phyloP scores from a whole-genome alignment of 139 green algal species.

The Chlamydomonas sphaeroides region DNA sequence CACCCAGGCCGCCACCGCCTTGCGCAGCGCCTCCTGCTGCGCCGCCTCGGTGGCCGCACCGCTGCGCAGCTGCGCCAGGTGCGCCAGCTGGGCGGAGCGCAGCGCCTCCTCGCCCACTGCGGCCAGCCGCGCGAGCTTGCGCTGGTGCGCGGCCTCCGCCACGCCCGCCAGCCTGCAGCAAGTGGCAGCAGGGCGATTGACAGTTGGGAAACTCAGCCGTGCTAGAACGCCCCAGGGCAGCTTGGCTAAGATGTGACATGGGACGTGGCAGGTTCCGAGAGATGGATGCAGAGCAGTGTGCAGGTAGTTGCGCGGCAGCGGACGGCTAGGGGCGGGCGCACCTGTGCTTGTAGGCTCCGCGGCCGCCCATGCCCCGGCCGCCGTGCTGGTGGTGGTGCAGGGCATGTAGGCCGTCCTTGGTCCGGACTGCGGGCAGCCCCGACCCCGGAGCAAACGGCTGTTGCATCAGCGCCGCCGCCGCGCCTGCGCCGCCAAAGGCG shows the following conservation, averaged over 20 bases:
- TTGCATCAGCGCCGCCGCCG: background rate
- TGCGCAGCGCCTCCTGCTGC: constrained; percentile 27
- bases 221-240: no score
- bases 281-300: no score
- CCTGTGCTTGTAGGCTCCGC: constrained; percentile 29
- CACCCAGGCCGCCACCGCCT: constrained; percentile 34
- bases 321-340: background rate
- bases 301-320: no score
- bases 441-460: background rate
- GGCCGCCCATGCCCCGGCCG: background rate
- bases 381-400: background rate
- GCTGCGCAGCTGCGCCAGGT: constrained; percentile 26
- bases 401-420: background rate
- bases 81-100: constrained; percentile 32
- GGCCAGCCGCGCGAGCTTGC: constrained; percentile 37
- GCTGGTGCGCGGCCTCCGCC: constrained; percentile 33
- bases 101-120: constrained; percentile 47
- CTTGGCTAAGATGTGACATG: no score
- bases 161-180: constrained; percentile 47
- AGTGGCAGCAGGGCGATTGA: no score
- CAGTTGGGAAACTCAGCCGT: no score
- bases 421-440: no score
- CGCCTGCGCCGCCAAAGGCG: background rate
- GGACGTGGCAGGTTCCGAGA: no score
- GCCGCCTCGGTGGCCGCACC: constrained; percentile 40